These are phyloP conservation scores for Calonectria pseudoturangicola DNA, from an alignment of 2,329 filamentous ascomycete genomes.

Conservation along the genomic window DNA sequence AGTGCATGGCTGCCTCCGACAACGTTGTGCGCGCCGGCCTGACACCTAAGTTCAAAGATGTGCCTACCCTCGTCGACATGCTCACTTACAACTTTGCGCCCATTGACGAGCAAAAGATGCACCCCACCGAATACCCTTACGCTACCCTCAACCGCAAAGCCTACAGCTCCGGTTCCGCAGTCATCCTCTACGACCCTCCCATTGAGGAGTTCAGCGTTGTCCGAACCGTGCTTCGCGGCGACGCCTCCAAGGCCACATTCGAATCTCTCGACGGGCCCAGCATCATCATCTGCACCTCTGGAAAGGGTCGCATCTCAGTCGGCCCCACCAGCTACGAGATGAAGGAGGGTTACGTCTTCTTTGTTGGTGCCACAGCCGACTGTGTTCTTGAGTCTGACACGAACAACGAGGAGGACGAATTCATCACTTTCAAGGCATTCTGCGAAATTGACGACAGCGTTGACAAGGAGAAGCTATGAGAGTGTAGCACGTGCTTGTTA, in stretches of 20 bases:
- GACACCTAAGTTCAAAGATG: constrained; percentile 99
- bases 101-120: constrained; percentile 96
- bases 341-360: constrained; percentile 84
- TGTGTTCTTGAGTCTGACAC: constrained; percentile 81
- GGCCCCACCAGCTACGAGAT: constrained; percentile 87
- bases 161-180: constrained; percentile 85
- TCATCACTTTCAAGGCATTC: constrained; percentile 95
- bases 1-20: constrained; percentile 99
- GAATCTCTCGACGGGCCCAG: constrained; percentile 91
- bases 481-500: neutral
- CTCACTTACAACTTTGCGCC: constrained; percentile 97
- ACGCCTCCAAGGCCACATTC: constrained; percentile 89
- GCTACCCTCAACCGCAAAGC: constrained; percentile 86
- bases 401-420: constrained; percentile 77
- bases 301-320: constrained; percentile 88
- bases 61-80: constrained; percentile 90
- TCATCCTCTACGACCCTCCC: constrained; percentile 91
- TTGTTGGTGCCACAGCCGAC: constrained; percentile 92
- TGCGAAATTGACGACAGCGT: constrained; percentile 81
- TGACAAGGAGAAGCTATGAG: constrained; percentile 54
- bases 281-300: constrained; percentile 92
- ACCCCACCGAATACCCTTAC: constrained; percentile 89
- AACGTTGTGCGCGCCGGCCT: constrained; percentile 98
- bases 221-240: constrained; percentile 82
- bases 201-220: constrained; percentile 98